Conservation (phyloP, 495 filamentous ascomycete species). For the Aspergillus cristatus region DNA sequence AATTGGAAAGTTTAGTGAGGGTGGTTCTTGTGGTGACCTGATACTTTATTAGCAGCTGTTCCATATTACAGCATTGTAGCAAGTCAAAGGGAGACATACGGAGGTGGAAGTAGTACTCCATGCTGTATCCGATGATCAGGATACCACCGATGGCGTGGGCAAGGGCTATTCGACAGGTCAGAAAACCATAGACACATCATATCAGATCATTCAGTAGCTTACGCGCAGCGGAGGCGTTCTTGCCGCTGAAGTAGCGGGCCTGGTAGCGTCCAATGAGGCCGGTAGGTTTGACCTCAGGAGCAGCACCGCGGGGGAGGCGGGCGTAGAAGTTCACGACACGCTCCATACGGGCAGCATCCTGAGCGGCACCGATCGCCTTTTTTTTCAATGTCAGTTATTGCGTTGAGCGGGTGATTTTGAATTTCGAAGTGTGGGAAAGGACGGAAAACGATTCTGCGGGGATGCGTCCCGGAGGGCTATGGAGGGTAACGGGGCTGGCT, state of each 20-base stretch:
- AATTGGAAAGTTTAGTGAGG: conserved; percentile 60
- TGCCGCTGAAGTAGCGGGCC: conserved; percentile 78
- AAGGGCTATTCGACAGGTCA: conserved; percentile 51
- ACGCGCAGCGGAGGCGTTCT: conserved; percentile 82
- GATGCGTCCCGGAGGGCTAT: conserved; percentile 8
- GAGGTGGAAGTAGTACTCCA: conserved; percentile 99
- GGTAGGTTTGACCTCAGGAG: conserved; percentile 67
- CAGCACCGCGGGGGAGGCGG: conserved; percentile 83
- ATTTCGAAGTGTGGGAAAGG: too few relatives aligned
- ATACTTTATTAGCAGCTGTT: conserved; percentile 8
- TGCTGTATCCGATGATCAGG: conserved; percentile 74
- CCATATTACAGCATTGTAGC: not conserved
- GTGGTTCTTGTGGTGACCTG: conserved; percentile 99
- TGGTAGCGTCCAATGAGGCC: conserved; percentile 83
- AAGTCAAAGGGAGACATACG: conserved; percentile 50
- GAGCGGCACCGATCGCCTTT: conserved; percentile 82
- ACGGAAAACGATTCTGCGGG: too few relatives aligned
- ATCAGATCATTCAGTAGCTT: conserved; percentile 28
- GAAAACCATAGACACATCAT: conserved; percentile 5
- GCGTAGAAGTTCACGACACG: conserved; percentile 97
- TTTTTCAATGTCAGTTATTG: conserved; percentile 16
- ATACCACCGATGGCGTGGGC: conserved; percentile 73
- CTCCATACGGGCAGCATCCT: conserved; percentile 93
- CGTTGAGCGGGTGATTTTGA: not conserved
- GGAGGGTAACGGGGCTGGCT: conserved; percentile 33